These are phyloP conservation scores for Thamnidium elegans DNA, from an alignment of 192 early-diverging fungal species.

Conservation along the genomic window DNA sequence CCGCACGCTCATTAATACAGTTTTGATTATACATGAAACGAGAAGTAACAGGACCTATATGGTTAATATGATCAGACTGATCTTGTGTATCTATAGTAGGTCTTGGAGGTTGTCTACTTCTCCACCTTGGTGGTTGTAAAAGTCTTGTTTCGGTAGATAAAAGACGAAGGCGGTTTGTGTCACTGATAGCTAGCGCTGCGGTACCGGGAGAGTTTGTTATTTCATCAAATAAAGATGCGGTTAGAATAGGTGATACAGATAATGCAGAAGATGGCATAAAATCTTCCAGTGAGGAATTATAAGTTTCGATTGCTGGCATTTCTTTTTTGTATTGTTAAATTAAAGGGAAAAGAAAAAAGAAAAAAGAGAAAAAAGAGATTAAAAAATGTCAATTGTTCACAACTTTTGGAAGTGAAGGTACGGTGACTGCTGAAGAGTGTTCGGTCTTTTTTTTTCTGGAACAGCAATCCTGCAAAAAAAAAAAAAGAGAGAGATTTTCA, in stretches of 20 bases:
- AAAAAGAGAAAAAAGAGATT: neutral
- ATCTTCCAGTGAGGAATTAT: too few species aligned
- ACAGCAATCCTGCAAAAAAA: too few species aligned
- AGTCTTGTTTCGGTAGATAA: neutral
- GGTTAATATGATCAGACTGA: neutral
- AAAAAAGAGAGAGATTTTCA: too few species aligned
- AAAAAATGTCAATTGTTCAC: neutral
- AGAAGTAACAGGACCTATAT: neutral
- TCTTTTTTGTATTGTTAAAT: neutral
- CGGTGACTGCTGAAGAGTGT: too few species aligned
- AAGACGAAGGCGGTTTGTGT: neutral
- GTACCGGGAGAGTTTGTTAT: neutral
- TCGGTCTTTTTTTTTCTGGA: too few species aligned
- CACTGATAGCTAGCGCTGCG: neutral
- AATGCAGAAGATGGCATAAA: too few species aligned
- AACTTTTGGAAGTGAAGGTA: too few species aligned
- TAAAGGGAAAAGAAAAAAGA: neutral
- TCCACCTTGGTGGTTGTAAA: neutral
- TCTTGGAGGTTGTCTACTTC: neutral
- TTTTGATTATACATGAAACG: neutral
- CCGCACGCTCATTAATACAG: neutral
- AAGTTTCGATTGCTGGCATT: neutral
- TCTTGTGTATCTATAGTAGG: too few species aligned
- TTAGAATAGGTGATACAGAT: slow-evolving; percentile 1
- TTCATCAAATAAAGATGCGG: slow-evolving; percentile 4